phyloP scores from a whole-genome alignment of 257 asterid genomes.

The Euphrasia confusa region DNA sequence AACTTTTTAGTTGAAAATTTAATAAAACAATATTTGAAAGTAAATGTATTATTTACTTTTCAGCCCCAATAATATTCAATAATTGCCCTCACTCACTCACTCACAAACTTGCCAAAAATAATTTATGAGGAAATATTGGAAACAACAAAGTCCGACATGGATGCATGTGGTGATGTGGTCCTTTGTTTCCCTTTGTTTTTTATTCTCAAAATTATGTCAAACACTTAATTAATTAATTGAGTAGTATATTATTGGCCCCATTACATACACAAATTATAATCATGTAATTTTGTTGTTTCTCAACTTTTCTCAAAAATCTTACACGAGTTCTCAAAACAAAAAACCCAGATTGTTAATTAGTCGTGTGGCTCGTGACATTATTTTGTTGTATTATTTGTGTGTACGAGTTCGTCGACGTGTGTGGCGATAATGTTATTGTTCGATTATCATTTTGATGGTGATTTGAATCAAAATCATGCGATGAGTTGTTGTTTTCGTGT shows the following conservation, averaged over 20 bases:
- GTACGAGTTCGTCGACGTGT: background rate
- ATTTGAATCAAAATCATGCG: background rate
- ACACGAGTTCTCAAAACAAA: background rate
- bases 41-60: too few relatives aligned
- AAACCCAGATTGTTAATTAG: background rate
- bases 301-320: background rate
- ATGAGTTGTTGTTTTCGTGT: background rate
- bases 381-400: background rate
- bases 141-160: constrained; percentile 3
- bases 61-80: too few relatives aligned
- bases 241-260: constrained; percentile 13
- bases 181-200: constrained; percentile 16
- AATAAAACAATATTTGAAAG: too few relatives aligned
- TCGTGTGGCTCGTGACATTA: background rate
- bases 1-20: too few relatives aligned
- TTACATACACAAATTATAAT: background rate
- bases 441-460: background rate
- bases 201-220: constrained; percentile 12
- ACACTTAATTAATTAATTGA: constrained; percentile 25
- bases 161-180: constrained; percentile 28
- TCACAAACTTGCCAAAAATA: too few relatives aligned
- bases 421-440: background rate
- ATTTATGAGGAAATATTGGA: background rate
- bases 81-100: too few relatives aligned
- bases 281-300: background rate